Evolutionary conservation across 495 filamentous ascomycete species (phyloP), one percentile per base, ranked within the genome.

Genomic region (Jackrogersella multiformis): DNA sequence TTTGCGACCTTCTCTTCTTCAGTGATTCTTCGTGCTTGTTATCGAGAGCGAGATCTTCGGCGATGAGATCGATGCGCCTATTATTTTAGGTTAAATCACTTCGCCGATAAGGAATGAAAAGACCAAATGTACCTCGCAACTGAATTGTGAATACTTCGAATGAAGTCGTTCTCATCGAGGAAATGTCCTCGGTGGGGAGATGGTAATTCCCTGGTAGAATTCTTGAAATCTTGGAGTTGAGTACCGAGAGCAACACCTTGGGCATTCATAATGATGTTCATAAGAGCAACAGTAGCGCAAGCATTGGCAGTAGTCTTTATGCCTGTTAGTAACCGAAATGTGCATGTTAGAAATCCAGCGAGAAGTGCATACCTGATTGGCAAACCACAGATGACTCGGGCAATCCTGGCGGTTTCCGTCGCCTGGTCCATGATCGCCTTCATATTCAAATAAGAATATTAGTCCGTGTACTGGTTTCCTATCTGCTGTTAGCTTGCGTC

Each of bases 201-300:
- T 2, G 84, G 84, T 23, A 97, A 82, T 5, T 79, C 77, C 66
- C 76, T 80, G 0, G 92, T 93, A 59, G 88, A 87, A 1, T 88
- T 78, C 68, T 90, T 93, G 75, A 97, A 95, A 30, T 80, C 73
- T 18, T 78, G 72, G 1, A 97, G 82, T 66, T 87, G 81, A 13
- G 86, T 77, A 4, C 92, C 92, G 4, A 97, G 79, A 10, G 84
- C 76, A 8, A 93, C 77, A 1, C 56, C 71, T 7, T 39, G 77
- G 18, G 89, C 82, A 71, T 97, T 99, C 84, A 96, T 94, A 69
- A 97, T 82, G 55, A 97, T 95, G 56, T 97, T 97, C 21, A 97
- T 78, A 49, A 97, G 76, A 2, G 95, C 94, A 16, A 96, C 86
- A 24, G 91, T 94, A 13, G 92, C 94, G 76, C 95, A 99, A 12